Conservation (phyloP, 2,329 filamentous ascomycete genomes). For the Neurospora crassa region DNA sequence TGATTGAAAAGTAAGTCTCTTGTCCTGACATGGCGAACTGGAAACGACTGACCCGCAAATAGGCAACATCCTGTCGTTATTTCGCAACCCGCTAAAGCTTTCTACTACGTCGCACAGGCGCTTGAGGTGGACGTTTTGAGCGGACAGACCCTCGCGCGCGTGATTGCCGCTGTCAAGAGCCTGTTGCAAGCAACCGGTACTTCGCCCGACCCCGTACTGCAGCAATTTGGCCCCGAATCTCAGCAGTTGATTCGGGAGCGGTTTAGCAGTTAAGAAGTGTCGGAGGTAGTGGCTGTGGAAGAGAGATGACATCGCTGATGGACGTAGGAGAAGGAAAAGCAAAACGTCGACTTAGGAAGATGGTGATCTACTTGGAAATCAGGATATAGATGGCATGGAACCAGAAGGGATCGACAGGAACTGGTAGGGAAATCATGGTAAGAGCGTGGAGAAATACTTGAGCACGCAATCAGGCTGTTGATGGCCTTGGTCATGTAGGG, state of each 20-base stretch:
- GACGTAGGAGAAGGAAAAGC: not conserved
- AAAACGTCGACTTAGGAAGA: not conserved
- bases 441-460: not conserved
- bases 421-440: not conserved
- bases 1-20: constrained; percentile 82
- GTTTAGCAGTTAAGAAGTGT: constrained; percentile 41
- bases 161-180: constrained; percentile 68
- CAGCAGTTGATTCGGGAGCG: constrained; percentile 71
- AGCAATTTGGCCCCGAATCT: constrained; percentile 66
- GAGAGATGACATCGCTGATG: not conserved
- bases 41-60: constrained; percentile 6
- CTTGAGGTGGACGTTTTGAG: constrained; percentile 86
- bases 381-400: not conserved
- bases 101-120: constrained; percentile 76
- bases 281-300: not conserved
- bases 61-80: constrained; percentile 82
- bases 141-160: constrained; percentile 68
- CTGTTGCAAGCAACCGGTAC: constrained; percentile 65
- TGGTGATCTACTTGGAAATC: not conserved
- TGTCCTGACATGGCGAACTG: not conserved
- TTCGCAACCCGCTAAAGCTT: constrained; percentile 68
- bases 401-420: not conserved
- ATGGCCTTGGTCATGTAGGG: not conserved
- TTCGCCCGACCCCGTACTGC: constrained; percentile 66
- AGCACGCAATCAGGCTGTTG: not conserved